Evolutionary conservation across 148 eudicot species (phyloP).

Genomic region (Persicaria maculosa): DNA sequence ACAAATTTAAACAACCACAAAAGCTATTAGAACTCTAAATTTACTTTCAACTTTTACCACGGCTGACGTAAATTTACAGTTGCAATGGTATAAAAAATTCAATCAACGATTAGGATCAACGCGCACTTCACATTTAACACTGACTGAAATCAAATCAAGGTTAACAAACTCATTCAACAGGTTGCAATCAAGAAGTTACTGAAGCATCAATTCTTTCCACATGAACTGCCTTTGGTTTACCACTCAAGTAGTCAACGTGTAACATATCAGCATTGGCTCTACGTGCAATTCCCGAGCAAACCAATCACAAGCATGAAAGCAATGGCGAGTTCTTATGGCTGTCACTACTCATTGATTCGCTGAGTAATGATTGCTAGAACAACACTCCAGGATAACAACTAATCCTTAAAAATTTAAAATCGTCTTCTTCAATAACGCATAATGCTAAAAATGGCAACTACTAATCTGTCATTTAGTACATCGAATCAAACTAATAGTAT

Average conservation of each 20-base stretch:
- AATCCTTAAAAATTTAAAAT: not conserved
- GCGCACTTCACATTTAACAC: not conserved
- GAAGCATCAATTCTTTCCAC: not conserved
- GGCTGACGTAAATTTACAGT: not conserved
- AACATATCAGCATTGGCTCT: slow-evolving; percentile 9
- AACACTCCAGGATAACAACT: not conserved
- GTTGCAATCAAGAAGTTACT: not conserved
- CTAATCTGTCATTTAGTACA: too few relatives aligned
- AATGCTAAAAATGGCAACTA: not conserved
- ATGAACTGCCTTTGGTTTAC: not conserved
- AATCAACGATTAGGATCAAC: too few relatives aligned
- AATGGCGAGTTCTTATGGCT: not conserved
- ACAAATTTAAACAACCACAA: slow-evolving; percentile 12
- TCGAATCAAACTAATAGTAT: too few relatives aligned
- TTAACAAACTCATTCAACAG: not conserved
- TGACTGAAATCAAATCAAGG: not conserved
- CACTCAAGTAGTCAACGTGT: not conserved
- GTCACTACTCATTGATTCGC: not conserved
- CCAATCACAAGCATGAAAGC: not conserved
- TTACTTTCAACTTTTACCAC: not conserved
- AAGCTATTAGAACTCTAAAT: not conserved
- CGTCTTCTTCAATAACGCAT: not conserved
- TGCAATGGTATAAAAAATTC: too few relatives aligned
- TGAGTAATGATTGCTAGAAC: not conserved
- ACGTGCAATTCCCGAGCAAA: not conserved